These are phyloP conservation scores for Penicillium lagena DNA, from an alignment of 495 filamentous ascomycete genomes.

Conservation along the genomic window DNA sequence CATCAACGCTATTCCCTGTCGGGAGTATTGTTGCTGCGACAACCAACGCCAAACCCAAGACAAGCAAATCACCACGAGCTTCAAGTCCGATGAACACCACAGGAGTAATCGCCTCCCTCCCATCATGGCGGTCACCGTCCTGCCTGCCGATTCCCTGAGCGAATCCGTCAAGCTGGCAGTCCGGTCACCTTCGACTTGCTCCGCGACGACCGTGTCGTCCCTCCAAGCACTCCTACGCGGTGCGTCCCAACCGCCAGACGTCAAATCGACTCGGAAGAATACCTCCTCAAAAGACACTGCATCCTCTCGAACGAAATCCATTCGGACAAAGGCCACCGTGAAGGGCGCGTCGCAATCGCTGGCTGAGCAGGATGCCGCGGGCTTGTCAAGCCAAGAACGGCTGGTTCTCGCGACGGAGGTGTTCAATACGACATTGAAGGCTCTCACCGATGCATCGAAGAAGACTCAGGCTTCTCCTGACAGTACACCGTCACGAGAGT, in stretches of 20 bases:
- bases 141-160: constrained; percentile 26
- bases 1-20: constrained; percentile 12
- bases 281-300: constrained; percentile 17
- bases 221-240: constrained; percentile 40
- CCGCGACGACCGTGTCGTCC: constrained; percentile 37
- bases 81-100: constrained; percentile 2
- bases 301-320: constrained; percentile 25
- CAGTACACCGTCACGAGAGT: constrained; percentile 33
- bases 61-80: constrained; percentile 8
- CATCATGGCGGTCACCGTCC: constrained; percentile 34
- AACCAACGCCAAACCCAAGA: constrained; percentile 11
- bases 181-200: constrained; percentile 42
- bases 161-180: constrained; percentile 44
- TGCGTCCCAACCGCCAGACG: constrained; percentile 17
- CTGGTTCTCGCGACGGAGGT: constrained; percentile 73
- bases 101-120: neutral
- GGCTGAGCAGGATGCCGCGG: constrained; percentile 28
- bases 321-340: constrained; percentile 22
- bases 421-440: constrained; percentile 69
- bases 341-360: constrained; percentile 6
- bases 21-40: constrained; percentile 32
- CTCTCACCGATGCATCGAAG: constrained; percentile 68
- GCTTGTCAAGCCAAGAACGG: constrained; percentile 53
- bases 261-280: constrained; percentile 14
- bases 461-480: constrained; percentile 10